Conservation (phyloP, 768 basidiomycete species). For the Panaeolus cyanescens region DNA sequence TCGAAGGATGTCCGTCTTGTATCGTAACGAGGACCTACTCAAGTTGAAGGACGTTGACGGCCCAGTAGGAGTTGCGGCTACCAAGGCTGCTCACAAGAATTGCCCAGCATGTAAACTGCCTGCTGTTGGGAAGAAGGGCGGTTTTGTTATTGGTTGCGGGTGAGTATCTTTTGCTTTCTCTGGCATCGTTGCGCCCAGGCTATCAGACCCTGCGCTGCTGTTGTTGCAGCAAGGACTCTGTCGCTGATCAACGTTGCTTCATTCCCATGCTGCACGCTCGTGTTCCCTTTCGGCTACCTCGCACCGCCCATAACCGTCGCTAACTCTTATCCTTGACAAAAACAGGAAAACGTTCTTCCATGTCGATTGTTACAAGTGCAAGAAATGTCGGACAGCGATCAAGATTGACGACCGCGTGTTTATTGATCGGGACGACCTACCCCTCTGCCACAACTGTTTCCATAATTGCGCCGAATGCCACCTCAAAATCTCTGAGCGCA, state of each 20-base stretch:
- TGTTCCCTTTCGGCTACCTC: not conserved
- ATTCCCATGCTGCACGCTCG: not conserved
- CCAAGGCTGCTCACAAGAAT: not conserved
- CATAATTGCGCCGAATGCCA: constrained; percentile 14
- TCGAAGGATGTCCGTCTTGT: constrained; percentile 1
- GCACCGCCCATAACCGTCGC: not conserved
- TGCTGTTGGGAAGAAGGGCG: constrained; percentile 16
- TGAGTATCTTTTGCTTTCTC: constrained; percentile 1
- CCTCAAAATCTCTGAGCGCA: constrained; percentile 7
- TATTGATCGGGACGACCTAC: constrained; percentile 16
- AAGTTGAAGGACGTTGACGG: not conserved
- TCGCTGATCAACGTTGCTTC: not conserved
- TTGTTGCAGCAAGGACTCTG: not conserved
- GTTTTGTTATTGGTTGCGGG: constrained; percentile 17
- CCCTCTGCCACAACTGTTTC: constrained; percentile 17
- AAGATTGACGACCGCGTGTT: constrained; percentile 13
- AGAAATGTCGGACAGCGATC: constrained; percentile 12
- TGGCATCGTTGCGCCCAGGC: not conserved
- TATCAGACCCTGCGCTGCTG: not conserved
- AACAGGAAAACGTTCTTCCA: constrained; percentile 15
- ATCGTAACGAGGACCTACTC: not conserved
- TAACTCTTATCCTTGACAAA: not conserved
- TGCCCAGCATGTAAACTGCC: constrained; percentile 15
- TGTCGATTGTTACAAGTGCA: constrained; percentile 20
- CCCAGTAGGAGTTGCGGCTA: not conserved